Evolutionary conservation across 345 rosid genomes (phyloP).

Genomic region (Arabis alpina): DNA sequence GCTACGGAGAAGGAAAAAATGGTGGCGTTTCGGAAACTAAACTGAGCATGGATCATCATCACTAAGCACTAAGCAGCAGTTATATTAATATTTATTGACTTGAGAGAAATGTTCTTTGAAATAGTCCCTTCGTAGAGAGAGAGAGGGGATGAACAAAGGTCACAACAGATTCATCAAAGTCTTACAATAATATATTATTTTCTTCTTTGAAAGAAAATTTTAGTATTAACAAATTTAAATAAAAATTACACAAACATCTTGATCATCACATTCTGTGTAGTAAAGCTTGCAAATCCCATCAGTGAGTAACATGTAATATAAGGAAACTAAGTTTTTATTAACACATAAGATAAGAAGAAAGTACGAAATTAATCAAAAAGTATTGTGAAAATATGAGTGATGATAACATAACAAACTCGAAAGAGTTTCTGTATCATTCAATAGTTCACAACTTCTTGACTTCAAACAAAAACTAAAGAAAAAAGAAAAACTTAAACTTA

Average conservation of each 20-base stretch:
- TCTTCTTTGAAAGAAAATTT: constrained; percentile 32
- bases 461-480: too few species aligned
- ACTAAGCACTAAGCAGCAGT: constrained; percentile 9
- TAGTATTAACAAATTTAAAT: constrained; percentile 15
- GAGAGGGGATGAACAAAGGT: constrained; percentile 28
- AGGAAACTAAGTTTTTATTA: too few species aligned
- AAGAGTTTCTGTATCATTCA: constrained; percentile 5
- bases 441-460: neutral
- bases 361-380: constrained; percentile 7
- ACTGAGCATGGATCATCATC: constrained; percentile 25
- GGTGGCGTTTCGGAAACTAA: constrained; percentile 80
- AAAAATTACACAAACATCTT: neutral
- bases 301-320: too few species aligned
- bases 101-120: constrained; percentile 25
- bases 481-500: neutral
- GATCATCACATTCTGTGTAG: neutral
- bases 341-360: too few species aligned
- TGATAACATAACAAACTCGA: constrained; percentile 1
- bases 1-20: constrained; percentile 62
- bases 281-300: neutral
- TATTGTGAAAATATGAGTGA: neutral
- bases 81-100: constrained; percentile 38
- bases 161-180: constrained; percentile 33
- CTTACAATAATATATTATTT: constrained; percentile 38
- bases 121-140: constrained; percentile 35